Conservation (phyloP, 106 monocot genomes). For the Allium cepa region DNA sequence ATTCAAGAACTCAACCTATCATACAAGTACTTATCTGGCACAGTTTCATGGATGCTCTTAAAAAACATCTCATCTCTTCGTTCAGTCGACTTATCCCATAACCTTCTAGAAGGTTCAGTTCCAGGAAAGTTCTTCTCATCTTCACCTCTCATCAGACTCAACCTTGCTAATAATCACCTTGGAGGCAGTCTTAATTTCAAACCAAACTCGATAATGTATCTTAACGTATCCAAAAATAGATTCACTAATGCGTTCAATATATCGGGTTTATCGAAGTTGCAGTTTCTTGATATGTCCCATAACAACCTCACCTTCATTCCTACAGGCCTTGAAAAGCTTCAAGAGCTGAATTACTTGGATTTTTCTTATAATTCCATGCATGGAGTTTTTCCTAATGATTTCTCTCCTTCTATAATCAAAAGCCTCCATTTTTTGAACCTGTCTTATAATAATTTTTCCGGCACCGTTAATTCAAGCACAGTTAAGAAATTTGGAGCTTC, state of each 20-base stretch:
- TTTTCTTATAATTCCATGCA: constrained; percentile 54
- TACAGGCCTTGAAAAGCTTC: constrained; percentile 11
- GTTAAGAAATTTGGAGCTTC: constrained; percentile 48
- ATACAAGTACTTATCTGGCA: constrained; percentile 52
- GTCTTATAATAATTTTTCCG: constrained; percentile 77
- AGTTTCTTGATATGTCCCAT: constrained; percentile 42
- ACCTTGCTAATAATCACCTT: constrained; percentile 60
- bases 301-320: constrained; percentile 26
- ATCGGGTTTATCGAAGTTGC: constrained; percentile 13
- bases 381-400: constrained; percentile 43
- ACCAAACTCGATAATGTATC: neutral
- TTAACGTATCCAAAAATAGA: constrained; percentile 67
- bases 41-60: constrained; percentile 57
- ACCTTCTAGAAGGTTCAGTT: constrained; percentile 59
- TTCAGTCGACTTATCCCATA: constrained; percentile 64
- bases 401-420: constrained; percentile 19
- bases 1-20: constrained; percentile 34
- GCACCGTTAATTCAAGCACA: constrained; percentile 14
- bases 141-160: constrained; percentile 38
- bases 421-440: constrained; percentile 50
- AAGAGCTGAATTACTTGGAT: constrained; percentile 26
- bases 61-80: constrained; percentile 41
- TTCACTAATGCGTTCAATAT: constrained; percentile 46
- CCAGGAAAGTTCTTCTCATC: constrained; percentile 58
- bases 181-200: constrained; percentile 59